Evolutionary conservation across 306 rosid species (phyloP).

Genomic region (Dalbergia cultrata): DNA sequence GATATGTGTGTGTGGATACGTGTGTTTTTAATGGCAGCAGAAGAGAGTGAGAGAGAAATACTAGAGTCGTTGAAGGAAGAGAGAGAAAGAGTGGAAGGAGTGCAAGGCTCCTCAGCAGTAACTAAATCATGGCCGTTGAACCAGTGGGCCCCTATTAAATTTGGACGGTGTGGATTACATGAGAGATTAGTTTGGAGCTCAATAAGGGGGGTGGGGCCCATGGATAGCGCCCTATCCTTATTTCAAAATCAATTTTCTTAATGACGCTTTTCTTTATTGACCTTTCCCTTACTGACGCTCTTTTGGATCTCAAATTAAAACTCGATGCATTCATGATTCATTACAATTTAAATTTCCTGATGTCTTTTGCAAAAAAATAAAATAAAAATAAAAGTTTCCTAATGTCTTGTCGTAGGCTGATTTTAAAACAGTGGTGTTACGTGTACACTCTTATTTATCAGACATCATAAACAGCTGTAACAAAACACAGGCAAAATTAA

Average conservation of each 20-base stretch:
- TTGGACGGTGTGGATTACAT: slow-evolving; percentile 33
- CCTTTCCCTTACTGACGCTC: neutral
- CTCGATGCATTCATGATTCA: neutral
- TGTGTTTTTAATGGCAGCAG: slow-evolving; percentile 40
- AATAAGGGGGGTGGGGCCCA: slow-evolving; percentile 30
- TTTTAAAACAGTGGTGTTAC: no score
- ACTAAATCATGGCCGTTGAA: slow-evolving; percentile 32
- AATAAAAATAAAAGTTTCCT: no score
- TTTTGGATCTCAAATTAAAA: no score
- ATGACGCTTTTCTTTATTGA: neutral
- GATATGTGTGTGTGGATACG: neutral
- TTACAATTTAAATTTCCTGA: neutral
- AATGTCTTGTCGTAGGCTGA: no score
- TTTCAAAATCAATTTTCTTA: slow-evolving; percentile 11
- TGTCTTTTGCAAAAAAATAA: no score
- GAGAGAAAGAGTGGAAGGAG: slow-evolving; percentile 2
- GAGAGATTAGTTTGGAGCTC: slow-evolving; percentile 7
- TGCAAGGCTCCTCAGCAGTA: slow-evolving; percentile 21
- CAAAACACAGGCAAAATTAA: no score
- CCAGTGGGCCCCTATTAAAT: neutral
- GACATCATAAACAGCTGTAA: no score
- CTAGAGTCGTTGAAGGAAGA: neutral
- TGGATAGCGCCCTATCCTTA: slow-evolving; percentile 24
- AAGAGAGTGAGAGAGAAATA: neutral
- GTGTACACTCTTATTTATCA: no score